Percentiles rank a stretch among this genome's conserved stretches.
phyloP scores from a whole-genome alignment of 2,329 filamentous ascomycete genomes.

The Parastagonospora avenae region DNA sequence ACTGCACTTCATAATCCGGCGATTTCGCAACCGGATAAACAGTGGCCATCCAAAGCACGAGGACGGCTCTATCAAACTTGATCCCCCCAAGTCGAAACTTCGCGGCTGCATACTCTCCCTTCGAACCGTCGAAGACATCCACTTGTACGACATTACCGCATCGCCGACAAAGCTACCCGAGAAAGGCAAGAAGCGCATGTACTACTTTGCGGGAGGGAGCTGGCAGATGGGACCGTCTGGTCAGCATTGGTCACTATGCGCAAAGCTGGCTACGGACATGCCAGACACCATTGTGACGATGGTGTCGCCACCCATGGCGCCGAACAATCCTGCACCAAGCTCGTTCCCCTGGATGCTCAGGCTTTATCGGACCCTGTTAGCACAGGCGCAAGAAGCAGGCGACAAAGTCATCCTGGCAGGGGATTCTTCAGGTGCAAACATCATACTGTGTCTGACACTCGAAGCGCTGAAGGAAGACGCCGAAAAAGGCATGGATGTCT shows the following conservation, averaged over 20 bases:
- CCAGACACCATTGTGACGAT: conserved; percentile 52
- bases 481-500: conserved; percentile 7
- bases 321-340: conserved; percentile 55
- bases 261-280: conserved; percentile 52
- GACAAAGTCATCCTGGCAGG: conserved; percentile 58
- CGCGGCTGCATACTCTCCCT: conserved; percentile 47
- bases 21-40: conserved; percentile 45
- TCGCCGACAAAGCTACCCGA: conserved; percentile 6
- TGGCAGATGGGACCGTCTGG: conserved; percentile 58
- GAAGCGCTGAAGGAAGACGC: conserved; percentile 44
- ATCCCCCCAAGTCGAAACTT: conserved; percentile 41
- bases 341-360: conserved; percentile 55
- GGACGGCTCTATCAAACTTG: conserved; percentile 49
- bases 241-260: conserved; percentile 60
- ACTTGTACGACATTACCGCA: conserved; percentile 52
- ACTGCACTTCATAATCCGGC: conserved; percentile 46
- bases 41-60: conserved; percentile 38
- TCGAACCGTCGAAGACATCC: conserved; percentile 50
- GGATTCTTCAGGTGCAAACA: conserved; percentile 62
- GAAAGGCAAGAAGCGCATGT: conserved; percentile 46
- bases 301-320: conserved; percentile 61
- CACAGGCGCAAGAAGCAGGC: conserved; percentile 41
- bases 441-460: conserved; percentile 52
- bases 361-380: conserved; percentile 52
- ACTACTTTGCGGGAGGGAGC: conserved; percentile 63